A percentile compares a stretch with the other conserved stretches of the same genome.
Evolutionary conservation across 2,329 filamentous ascomycete genomes (phyloP).

Genomic region (Colletotrichum abscissum): DNA sequence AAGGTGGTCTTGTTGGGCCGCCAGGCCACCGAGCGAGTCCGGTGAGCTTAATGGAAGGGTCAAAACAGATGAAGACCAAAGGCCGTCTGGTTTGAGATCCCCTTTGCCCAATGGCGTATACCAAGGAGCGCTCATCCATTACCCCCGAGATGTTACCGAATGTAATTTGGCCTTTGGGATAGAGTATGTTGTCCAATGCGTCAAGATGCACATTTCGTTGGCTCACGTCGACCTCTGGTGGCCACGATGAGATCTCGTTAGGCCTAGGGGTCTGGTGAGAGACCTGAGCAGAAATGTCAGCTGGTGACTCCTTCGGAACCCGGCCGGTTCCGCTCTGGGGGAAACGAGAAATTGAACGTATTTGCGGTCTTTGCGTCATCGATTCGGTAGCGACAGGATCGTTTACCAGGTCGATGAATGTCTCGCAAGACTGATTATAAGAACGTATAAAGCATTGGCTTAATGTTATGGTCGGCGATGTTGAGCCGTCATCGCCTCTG

Average conservation of each 20-base stretch:
- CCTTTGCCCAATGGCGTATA: constrained; percentile 52
- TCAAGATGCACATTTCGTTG: constrained; percentile 18
- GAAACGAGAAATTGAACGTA: constrained; percentile 48
- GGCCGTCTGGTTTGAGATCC: constrained; percentile 41
- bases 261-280: too few species aligned
- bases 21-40: constrained; percentile 41
- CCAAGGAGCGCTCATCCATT: constrained; percentile 59
- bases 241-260: constrained; percentile 39
- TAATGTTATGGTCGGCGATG: constrained; percentile 58
- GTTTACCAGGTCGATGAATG: constrained; percentile 71
- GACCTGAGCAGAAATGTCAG: not conserved
- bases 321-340: not conserved
- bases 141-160: constrained; percentile 51
- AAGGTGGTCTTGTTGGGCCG: constrained; percentile 16
- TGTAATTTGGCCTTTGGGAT: constrained; percentile 46
- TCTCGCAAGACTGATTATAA: constrained; percentile 63
- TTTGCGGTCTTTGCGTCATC: constrained; percentile 52
- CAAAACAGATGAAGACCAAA: constrained; percentile 56
- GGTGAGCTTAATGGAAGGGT: constrained; percentile 49
- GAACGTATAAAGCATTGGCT: constrained; percentile 64
- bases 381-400: constrained; percentile 49
- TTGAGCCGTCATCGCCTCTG: constrained; percentile 55
- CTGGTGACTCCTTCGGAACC: not conserved
- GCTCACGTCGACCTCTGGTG: constrained; percentile 28
- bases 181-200: constrained; percentile 50